phyloP scores from a whole-genome alignment of 495 filamentous ascomycete genomes.

The Chaetomium cochliodes region DNA sequence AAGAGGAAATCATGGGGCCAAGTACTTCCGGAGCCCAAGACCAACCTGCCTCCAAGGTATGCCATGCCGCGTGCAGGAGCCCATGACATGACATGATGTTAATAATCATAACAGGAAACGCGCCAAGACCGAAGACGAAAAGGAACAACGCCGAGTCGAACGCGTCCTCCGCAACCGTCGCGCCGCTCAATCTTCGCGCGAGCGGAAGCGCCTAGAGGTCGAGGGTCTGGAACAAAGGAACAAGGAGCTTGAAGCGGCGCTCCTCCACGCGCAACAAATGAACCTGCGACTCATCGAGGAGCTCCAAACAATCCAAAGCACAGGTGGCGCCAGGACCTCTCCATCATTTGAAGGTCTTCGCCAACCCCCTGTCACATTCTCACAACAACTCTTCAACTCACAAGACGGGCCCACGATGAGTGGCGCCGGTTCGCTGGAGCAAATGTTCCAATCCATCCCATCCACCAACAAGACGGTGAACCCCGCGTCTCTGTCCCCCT shows the following conservation, averaged over 20 bases:
- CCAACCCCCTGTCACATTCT: conserved; percentile 51
- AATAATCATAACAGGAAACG: conserved; percentile 67
- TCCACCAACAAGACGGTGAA: conserved; percentile 49
- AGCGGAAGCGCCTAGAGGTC: conserved; percentile 91
- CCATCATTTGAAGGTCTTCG: conserved; percentile 38
- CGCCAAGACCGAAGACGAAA: conserved; percentile 97
- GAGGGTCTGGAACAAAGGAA: conserved; percentile 82
- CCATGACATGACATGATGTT: neutral
- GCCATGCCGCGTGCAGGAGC: conserved; percentile 14
- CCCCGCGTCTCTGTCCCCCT: conserved; percentile 54
- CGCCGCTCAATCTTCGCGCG: conserved; percentile 91
- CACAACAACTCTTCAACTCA: conserved; percentile 51
- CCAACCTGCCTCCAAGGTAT: conserved; percentile 91
- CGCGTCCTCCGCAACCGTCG: conserved; percentile 93
- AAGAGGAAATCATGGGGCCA: conserved; percentile 99
- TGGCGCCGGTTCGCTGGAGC: conserved; percentile 33
- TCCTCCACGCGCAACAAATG: conserved; percentile 62
- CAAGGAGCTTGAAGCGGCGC: conserved; percentile 63
- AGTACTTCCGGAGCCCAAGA: conserved; percentile 93
- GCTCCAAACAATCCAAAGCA: conserved; percentile 63
- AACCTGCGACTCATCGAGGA: conserved; percentile 65
- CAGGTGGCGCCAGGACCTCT: conserved; percentile 39
- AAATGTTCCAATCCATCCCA: conserved; percentile 39
- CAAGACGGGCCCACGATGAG: conserved; percentile 37
- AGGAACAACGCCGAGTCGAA: conserved; percentile 96